Evolutionary conservation across 2,329 filamentous ascomycete species (phyloP), one percentile per base, ranked within the genome.

Genomic region (Colletotrichum euphorbiae): DNA sequence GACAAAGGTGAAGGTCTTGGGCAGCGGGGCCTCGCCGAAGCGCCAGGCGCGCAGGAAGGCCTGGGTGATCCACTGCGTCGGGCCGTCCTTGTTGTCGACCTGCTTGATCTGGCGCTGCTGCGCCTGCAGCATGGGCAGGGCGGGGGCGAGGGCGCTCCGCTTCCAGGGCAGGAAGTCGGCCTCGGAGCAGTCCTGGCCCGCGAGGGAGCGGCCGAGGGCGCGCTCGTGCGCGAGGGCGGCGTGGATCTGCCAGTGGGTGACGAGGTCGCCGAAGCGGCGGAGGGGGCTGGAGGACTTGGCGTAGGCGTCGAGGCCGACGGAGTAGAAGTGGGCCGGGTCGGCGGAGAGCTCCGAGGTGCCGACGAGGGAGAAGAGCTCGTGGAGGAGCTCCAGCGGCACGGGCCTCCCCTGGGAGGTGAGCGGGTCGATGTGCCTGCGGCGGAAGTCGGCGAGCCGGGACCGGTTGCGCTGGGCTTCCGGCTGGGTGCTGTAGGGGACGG

Each of bases 201-300:
- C 24, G 40, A 80, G 69, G 13, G 60, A 66, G 17, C 74, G 71
- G 46, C 73, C 65, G 24, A 69, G 69, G 42, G 78, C 73, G 8
- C 82, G 79, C 71, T 85, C 83, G 67, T 82, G 77, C 13, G 80
- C 78, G 36, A 91, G 78, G 9, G 87, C 84, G 2, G 84, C 85
- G 73, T 90, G 85, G 69, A 91, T 86, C 75, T 91, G 89, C 87
- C 88, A 91, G 77, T 91, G 89, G 2, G 86, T 83, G 36, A 91
- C 75, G 52, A 91, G 78, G 75, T 92, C 90, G 5, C 81, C 78
- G 76, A 85, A 91, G 48, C 90, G 85, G 38, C 90, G 87, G n/a
- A 92, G 81, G 17, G 90, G 90, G 56, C 87, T 90, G 7, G 90
- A 91, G 43, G 85, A 85, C 71, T 89, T 90, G 66, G 86, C 80